A percentile compares a stretch with the other conserved stretches of the same genome.
phyloP scores from a whole-genome alignment of 768 basidiomycete genomes.

The Lactifluus hygrophoroides region DNA sequence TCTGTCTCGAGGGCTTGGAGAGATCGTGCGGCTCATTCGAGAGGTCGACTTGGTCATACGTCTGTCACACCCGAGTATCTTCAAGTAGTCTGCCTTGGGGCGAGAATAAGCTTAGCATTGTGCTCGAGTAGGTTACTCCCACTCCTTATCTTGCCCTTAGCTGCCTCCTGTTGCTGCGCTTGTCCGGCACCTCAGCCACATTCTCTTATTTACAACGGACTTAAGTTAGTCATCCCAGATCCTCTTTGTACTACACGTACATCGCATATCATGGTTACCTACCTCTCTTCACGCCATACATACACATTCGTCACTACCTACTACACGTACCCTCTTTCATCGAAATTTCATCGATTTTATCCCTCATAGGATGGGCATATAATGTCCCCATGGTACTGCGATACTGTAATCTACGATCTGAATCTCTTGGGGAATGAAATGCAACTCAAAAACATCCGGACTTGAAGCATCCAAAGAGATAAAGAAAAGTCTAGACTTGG shows the following conservation, averaged over 20 bases:
- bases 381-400: no score
- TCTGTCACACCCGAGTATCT: conserved; percentile 88
- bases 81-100: conserved; percentile 95
- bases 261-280: neutral
- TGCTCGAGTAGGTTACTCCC: conserved; percentile 76
- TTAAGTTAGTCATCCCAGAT: neutral
- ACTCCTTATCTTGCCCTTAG: conserved; percentile 11
- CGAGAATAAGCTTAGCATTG: conserved; percentile 79
- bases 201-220: neutral
- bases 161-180: neutral
- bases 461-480: no score
- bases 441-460: no score
- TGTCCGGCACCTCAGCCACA: neutral
- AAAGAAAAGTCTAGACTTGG: no score
- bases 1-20: conserved; percentile 83
- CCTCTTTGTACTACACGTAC: neutral
- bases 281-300: neutral
- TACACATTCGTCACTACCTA: neutral
- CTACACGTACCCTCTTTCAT: no score
- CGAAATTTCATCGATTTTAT: no score
- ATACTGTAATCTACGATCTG: no score
- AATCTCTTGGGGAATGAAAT: neutral
- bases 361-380: no score
- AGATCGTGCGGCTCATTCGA: conserved; percentile 83
- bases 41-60: conserved; percentile 92